phyloP scores from a whole-genome alignment of 106 monocot genomes.

The Apostasia shenzhenica region DNA sequence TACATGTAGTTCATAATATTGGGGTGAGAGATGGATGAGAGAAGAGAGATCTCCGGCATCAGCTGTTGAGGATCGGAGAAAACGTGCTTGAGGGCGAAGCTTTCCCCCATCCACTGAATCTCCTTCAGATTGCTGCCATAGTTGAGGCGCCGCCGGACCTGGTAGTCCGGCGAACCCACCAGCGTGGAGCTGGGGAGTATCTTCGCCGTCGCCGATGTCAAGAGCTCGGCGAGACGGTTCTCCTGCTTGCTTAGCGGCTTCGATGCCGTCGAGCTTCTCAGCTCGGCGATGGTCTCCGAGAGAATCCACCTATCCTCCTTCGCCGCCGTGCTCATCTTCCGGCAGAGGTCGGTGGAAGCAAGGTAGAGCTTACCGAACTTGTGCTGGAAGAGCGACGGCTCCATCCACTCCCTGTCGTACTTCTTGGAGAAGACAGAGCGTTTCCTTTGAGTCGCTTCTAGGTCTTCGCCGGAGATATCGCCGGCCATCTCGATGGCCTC shows the following conservation, averaged over 20 bases:
- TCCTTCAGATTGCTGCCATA: slow-evolving; percentile 41
- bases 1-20: slow-evolving; percentile 47
- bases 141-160: slow-evolving; percentile 40
- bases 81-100: slow-evolving; percentile 53
- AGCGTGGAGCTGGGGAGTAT: slow-evolving; percentile 41
- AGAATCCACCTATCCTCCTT: slow-evolving; percentile 55
- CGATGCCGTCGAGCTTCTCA: slow-evolving; percentile 8
- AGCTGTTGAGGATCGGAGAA: slow-evolving; percentile 44
- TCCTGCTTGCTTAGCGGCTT: slow-evolving; percentile 21
- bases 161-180: slow-evolving; percentile 38
- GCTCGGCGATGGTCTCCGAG: slow-evolving; percentile 29
- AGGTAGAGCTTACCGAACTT: slow-evolving; percentile 35
- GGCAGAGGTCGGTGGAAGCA: slow-evolving; percentile 30
- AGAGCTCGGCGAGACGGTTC: slow-evolving; percentile 35
- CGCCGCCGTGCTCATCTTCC: slow-evolving; percentile 21
- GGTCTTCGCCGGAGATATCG: slow-evolving; percentile 38
- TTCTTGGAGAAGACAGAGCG: slow-evolving; percentile 34
- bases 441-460: slow-evolving; percentile 30
- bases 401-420: slow-evolving; percentile 54
- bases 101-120: slow-evolving; percentile 79
- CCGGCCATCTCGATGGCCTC: slow-evolving; percentile 56
- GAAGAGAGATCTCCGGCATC: slow-evolving; percentile 27
- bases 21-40: slow-evolving; percentile 58
- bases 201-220: slow-evolving; percentile 34
- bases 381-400: slow-evolving; percentile 44